Percentiles rank a stretch among this genome's conserved stretches.
phyloP scores from a whole-genome alignment of 106 monocot species.

The Dendrobium huoshanense region DNA sequence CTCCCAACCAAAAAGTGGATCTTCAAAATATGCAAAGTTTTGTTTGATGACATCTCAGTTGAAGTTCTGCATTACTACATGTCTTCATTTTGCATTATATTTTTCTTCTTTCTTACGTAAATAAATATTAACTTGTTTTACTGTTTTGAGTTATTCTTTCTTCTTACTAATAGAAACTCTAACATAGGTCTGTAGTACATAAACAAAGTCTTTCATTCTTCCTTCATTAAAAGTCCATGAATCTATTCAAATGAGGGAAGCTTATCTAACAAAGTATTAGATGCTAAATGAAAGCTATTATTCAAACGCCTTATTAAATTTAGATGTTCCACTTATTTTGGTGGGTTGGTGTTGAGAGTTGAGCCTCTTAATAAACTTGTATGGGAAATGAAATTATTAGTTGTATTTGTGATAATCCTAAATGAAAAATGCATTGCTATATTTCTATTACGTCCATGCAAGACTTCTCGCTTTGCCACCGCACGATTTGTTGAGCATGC shows the following conservation, averaged over 20 bases:
- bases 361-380: too few species aligned
- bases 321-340: too few species aligned
- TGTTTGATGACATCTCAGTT: background rate
- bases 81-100: background rate
- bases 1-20: background rate
- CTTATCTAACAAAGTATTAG: background rate
- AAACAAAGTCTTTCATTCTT: background rate
- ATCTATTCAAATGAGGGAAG: background rate
- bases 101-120: background rate
- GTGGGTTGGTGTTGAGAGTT: too few species aligned
- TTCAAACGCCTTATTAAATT: too few species aligned
- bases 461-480: too few species aligned
- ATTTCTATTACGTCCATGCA: too few species aligned
- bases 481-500: too few species aligned
- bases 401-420: too few species aligned
- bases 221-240: background rate
- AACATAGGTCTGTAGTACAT: background rate
- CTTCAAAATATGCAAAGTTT: background rate
- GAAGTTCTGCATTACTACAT: background rate
- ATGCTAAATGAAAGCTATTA: background rate
- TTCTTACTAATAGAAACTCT: background rate
- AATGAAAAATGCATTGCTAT: too few species aligned
- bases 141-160: background rate
- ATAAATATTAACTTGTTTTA: background rate
- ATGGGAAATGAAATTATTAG: too few species aligned